These are phyloP conservation scores for Plasmodium berghei DNA, from an alignment of 169 alveolate genomes.

Conservation along the genomic window DNA sequence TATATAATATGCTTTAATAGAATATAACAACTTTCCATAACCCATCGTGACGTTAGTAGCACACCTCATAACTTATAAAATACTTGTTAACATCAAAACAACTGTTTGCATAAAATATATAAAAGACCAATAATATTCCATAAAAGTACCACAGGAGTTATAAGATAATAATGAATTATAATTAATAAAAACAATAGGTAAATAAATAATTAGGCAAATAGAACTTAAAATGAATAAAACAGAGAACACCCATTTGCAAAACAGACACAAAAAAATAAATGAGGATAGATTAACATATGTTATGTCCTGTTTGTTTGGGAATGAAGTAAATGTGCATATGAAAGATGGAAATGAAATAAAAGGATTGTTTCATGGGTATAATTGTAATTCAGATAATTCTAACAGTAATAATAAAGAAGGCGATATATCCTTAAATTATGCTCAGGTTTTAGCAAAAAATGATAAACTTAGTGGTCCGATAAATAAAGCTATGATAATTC, in stretches of 20 bases:
- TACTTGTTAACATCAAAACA: too few relatives aligned
- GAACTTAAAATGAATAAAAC: constrained; percentile 42
- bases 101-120: too few relatives aligned
- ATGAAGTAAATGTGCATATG: constrained; percentile 68
- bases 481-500: constrained; percentile 65
- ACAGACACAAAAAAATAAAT: constrained; percentile 24
- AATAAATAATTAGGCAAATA: too few relatives aligned
- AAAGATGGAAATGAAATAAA: constrained; percentile 69
- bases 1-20: too few relatives aligned
- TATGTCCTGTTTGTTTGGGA: constrained; percentile 55
- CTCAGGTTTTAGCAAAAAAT: constrained; percentile 36
- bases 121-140: too few relatives aligned
- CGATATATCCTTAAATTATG: constrained; percentile 60
- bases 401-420: constrained; percentile 24
- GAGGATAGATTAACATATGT: constrained; percentile 50
- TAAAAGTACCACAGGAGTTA: too few relatives aligned
- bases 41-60: too few relatives aligned
- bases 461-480: constrained; percentile 64
- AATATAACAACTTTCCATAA: too few relatives aligned
- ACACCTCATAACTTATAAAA: too few relatives aligned
- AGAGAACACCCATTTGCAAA: constrained; percentile 9
- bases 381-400: constrained; percentile 27
- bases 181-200: too few relatives aligned
- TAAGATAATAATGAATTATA: too few relatives aligned
- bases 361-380: constrained; percentile 66